Conservation (phyloP, 208 protist species). For the Leishmania aethiopica region DNA sequence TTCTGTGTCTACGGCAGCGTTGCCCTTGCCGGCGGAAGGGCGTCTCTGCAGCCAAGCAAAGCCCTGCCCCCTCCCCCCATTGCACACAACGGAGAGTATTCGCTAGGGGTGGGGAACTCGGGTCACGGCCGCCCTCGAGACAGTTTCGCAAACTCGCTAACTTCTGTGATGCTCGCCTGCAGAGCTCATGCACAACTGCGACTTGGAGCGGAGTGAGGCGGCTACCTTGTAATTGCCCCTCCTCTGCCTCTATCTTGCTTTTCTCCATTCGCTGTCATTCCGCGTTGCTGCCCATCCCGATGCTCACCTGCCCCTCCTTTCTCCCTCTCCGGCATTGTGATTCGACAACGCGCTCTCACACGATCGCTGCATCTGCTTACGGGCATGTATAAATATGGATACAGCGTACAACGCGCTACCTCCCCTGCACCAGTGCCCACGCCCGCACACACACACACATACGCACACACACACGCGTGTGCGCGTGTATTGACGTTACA, state of each 20-base stretch:
- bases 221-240: not conserved
- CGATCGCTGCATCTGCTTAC: not conserved
- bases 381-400: not conserved
- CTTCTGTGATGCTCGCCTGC: not conserved
- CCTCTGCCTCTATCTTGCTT: not conserved
- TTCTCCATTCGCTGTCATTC: not conserved
- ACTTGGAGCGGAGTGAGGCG: not conserved
- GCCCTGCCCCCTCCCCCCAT: not conserved
- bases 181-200: not conserved
- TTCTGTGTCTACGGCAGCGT: not conserved
- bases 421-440: not conserved
- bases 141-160: not conserved
- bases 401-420: not conserved
- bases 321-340: not conserved
- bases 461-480: not conserved
- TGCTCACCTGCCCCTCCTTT: not conserved
- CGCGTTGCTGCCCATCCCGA: not conserved
- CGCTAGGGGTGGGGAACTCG: not conserved
- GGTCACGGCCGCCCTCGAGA: too few species aligned
- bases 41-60: not conserved
- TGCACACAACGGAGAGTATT: not conserved
- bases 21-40: not conserved
- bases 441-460: conserved; percentile 1
- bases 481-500: not conserved
- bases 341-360: not conserved